These are phyloP conservation scores for Bertia moriformis DNA, from an alignment of 2,329 filamentous ascomycete genomes.

Conservation along the genomic window DNA sequence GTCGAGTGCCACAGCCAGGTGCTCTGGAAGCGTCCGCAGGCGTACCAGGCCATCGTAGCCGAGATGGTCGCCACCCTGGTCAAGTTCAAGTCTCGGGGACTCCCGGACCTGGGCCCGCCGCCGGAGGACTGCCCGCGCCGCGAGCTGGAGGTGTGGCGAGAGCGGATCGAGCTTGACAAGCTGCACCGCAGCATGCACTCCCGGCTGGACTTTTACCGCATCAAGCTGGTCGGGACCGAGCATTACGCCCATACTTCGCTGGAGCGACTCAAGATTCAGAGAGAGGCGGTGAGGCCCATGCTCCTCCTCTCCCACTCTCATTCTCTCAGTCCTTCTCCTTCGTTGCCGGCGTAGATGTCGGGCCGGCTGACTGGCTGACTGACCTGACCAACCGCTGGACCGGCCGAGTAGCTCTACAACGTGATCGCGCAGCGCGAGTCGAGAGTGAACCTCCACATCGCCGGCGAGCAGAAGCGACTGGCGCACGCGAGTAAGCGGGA, in stretches of 20 bases:
- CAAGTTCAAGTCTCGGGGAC: slow-evolving; percentile 19
- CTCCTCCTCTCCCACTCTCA: not conserved
- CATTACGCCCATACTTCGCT: slow-evolving; percentile 49
- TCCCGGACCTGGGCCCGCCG: slow-evolving; percentile 2
- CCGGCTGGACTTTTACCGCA: slow-evolving; percentile 42
- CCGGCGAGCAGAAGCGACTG: slow-evolving; percentile 41
- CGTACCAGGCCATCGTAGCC: slow-evolving; percentile 36
- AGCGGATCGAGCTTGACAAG: slow-evolving; percentile 20
- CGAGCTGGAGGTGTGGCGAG: slow-evolving; percentile 4
- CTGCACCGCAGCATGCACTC: slow-evolving; percentile 36
- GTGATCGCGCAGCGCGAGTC: slow-evolving; percentile 52
- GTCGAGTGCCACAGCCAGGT: slow-evolving; percentile 50
- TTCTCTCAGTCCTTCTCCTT: not conserved
- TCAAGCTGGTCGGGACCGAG: slow-evolving; percentile 45
- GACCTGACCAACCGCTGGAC: not conserved
- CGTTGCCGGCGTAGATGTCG: not conserved
- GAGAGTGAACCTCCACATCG: slow-evolving; percentile 48
- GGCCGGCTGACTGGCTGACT: slow-evolving; percentile 3
- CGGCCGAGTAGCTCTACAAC: slow-evolving; percentile 50
- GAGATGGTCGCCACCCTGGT: slow-evolving; percentile 33
- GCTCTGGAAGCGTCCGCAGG: slow-evolving; percentile 47
- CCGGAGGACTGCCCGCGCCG: slow-evolving; percentile 8
- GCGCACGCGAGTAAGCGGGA: slow-evolving; percentile 46
- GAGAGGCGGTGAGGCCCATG: slow-evolving; percentile 33
- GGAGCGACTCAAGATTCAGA: slow-evolving; percentile 44